Conservation (phyloP, 345 rosid genomes). For the thale cress (Arabidopsis thaliana) region TAIR10.1 NC_003070.9:9724501-9725000, state of each 20-base stretch:
- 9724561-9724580: constrained; percentile 37
- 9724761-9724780: constrained; percentile 39
- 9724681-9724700: background rate
- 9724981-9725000: background rate
- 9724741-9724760: constrained; percentile 47
- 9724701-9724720: constrained; percentile 11
- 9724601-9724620: constrained; percentile 22
- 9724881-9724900: constrained; percentile 23
- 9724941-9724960: constrained; percentile 12
- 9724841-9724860: constrained; percentile 31
- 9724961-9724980: constrained; percentile 10
- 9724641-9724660: constrained; percentile 38
- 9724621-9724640: constrained; percentile 40
- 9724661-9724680: constrained; percentile 26
- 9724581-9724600: constrained; percentile 25
- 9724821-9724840: background rate
- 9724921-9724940: constrained; percentile 35
- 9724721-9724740: constrained; percentile 36
- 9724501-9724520: constrained; percentile 26
- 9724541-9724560: constrained; percentile 35
- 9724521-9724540: constrained; percentile 2
- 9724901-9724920: constrained; percentile 26
- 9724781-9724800: constrained; percentile 40
- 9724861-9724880: constrained; percentile 9
- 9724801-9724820: constrained; percentile 14